These are phyloP conservation scores for Cordyceps pruinosa DNA, from an alignment of 2,329 filamentous ascomycete species.

Conservation along the genomic window DNA sequence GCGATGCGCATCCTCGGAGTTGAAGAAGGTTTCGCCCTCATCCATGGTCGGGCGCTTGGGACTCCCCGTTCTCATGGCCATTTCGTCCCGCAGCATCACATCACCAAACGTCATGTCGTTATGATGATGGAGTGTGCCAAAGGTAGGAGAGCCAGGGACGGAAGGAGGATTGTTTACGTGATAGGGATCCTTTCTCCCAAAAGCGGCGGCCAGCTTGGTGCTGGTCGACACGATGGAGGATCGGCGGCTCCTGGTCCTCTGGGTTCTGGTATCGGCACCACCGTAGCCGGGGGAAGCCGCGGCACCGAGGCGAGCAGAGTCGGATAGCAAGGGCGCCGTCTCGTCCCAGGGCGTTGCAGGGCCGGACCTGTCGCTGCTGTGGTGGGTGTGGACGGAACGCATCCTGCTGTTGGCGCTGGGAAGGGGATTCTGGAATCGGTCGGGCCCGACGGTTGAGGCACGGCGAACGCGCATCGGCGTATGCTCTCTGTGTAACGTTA, in stretches of 20 bases:
- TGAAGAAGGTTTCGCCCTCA: slow-evolving; percentile 28
- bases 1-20: slow-evolving; percentile 24
- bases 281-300: slow-evolving; percentile 33
- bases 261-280: slow-evolving; percentile 30
- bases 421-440: slow-evolving; percentile 30
- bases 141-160: slow-evolving; percentile 53
- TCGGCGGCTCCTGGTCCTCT: slow-evolving; percentile 34
- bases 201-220: slow-evolving; percentile 31
- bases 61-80: slow-evolving; percentile 34
- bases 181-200: slow-evolving; percentile 38
- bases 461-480: slow-evolving; percentile 58
- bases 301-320: slow-evolving; percentile 20
- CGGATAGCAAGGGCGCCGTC: slow-evolving; percentile 47
- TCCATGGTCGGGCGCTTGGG: slow-evolving; percentile 22
- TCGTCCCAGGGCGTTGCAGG: slow-evolving; percentile 41
- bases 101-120: slow-evolving; percentile 57
- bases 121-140: slow-evolving; percentile 42
- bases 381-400: slow-evolving; percentile 29
- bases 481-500: slow-evolving; percentile 43
- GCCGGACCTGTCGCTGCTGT: slow-evolving; percentile 41
- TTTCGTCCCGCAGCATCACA: slow-evolving; percentile 63
- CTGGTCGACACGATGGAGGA: slow-evolving; percentile 47
- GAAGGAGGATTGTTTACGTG: slow-evolving; percentile 65
- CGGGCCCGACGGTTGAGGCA: slow-evolving; percentile 39
- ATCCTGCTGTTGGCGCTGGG: slow-evolving; percentile 27